Conservation (phyloP, 768 basidiomycete species). For the Kwoniella newhampshirensis region DNA sequence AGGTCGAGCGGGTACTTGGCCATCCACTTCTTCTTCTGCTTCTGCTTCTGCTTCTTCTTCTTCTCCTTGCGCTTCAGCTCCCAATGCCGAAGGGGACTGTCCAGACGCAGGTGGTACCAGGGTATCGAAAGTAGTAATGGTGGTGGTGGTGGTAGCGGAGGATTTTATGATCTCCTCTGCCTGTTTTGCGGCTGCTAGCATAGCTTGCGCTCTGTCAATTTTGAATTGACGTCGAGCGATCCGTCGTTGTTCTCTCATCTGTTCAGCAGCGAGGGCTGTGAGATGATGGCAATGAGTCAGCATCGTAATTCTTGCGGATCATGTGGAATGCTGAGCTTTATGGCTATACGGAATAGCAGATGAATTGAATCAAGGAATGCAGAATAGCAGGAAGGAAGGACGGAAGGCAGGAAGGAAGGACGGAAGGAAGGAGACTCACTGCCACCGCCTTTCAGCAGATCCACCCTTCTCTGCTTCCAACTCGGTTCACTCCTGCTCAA, state of each 20-base stretch:
- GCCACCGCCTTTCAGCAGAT: conserved; percentile 62
- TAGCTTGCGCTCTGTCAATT: conserved; percentile 81
- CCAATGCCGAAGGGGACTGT: neutral
- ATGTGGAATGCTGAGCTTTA: too few relatives aligned
- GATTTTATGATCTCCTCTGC: too few relatives aligned
- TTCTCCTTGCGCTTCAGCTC: neutral
- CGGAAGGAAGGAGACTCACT: conserved; percentile 55
- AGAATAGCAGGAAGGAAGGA: neutral
- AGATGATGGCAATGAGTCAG: neutral
- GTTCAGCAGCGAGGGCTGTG: conserved; percentile 78
- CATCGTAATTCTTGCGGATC: neutral
- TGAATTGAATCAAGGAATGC: too few relatives aligned
- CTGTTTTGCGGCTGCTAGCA: conserved; percentile 60
- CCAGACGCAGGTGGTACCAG: neutral
- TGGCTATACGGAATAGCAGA: neutral
- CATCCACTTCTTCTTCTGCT: neutral
- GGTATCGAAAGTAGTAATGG: too few relatives aligned
- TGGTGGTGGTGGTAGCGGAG: too few relatives aligned
- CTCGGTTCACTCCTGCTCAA: conserved; percentile 91
- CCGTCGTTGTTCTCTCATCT: conserved; percentile 81
- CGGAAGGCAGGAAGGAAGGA: neutral
- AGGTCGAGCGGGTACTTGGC: too few relatives aligned
- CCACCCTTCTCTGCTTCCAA: conserved; percentile 80
- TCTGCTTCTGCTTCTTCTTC: neutral
- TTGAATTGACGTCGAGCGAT: conserved; percentile 91